phyloP scores from a whole-genome alignment of 2,329 filamentous ascomycete species.

The Tolypocladium amazonense region DNA sequence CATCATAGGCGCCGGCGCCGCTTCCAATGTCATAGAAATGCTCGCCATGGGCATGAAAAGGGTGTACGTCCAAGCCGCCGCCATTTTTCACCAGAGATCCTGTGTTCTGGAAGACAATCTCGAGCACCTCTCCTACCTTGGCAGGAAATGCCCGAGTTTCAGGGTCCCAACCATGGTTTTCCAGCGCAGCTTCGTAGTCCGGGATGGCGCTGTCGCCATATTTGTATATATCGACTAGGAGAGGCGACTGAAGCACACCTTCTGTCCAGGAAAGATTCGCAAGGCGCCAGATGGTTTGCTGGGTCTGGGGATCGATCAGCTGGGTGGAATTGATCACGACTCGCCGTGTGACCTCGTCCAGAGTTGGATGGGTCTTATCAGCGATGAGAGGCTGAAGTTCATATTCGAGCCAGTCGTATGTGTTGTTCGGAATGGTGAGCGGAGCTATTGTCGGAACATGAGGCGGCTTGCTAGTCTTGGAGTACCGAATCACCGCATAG shows the following conservation, averaged over 20 bases:
- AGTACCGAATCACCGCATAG: not conserved
- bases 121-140: slow-evolving; percentile 42
- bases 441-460: slow-evolving; percentile 25
- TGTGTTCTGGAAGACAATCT: slow-evolving; percentile 38
- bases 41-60: slow-evolving; percentile 8
- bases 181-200: slow-evolving; percentile 37
- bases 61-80: slow-evolving; percentile 7
- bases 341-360: slow-evolving; percentile 35
- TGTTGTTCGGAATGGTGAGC: slow-evolving; percentile 21
- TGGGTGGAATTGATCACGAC: slow-evolving; percentile 26
- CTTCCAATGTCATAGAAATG: slow-evolving; percentile 9
- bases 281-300: slow-evolving; percentile 5
- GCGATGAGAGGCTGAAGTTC: slow-evolving; percentile 25
- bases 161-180: slow-evolving; percentile 44
- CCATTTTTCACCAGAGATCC: slow-evolving; percentile 14
- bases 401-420: slow-evolving; percentile 32
- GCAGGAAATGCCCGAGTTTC: slow-evolving; percentile 37
- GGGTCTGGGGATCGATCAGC: not conserved
- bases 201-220: slow-evolving; percentile 17
- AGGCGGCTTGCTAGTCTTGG: slow-evolving; percentile 34
- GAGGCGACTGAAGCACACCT: not conserved
- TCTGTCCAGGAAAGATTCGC: slow-evolving; percentile 7
- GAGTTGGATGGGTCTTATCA: slow-evolving; percentile 21
- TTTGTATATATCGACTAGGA: not conserved
- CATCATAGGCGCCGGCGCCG: slow-evolving; percentile 4